phyloP scores from a whole-genome alignment of 192 early-diverging fungal species.

The Globomyces pollinis-pini region DNA sequence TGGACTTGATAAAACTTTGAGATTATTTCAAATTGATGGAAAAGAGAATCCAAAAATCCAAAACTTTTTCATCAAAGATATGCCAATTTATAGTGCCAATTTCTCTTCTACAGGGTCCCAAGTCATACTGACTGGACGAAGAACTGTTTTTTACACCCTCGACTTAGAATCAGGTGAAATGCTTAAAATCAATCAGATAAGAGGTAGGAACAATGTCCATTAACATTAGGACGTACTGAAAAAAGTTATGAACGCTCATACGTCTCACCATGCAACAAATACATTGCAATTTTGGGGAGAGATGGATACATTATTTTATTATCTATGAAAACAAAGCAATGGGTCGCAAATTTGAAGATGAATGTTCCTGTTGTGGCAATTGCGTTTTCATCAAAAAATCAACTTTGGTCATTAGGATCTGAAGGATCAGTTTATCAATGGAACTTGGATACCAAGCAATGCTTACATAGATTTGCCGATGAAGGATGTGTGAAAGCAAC shows the following conservation, averaged over 20 bases:
- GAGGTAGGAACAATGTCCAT: conserved; percentile 36
- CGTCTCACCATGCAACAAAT: conserved; percentile 61
- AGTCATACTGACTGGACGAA: conserved; percentile 69
- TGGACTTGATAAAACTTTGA: conserved; percentile 80
- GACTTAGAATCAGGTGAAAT: conserved; percentile 73
- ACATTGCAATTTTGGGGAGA: conserved; percentile 69
- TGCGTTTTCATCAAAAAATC: conserved; percentile 73
- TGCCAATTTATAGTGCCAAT: conserved; percentile 69
- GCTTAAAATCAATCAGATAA: conserved; percentile 61
- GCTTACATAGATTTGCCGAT: conserved; percentile 73
- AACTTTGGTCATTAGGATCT: conserved; percentile 66
- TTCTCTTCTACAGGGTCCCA: conserved; percentile 72
- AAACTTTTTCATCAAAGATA: conserved; percentile 78
- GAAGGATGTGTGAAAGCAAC: conserved; percentile 73
- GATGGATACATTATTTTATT: conserved; percentile 81
- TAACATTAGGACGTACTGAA: conserved; percentile 48
- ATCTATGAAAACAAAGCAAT: conserved; percentile 71
- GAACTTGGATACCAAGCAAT: conserved; percentile 67
- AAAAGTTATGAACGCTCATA: conserved; percentile 63
- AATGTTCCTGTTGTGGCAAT: conserved; percentile 67
- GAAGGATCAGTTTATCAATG: conserved; percentile 89
- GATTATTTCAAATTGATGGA: conserved; percentile 88
- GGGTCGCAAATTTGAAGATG: conserved; percentile 84
- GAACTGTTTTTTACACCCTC: conserved; percentile 74
- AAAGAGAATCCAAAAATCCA: conserved; percentile 89